Percentiles rank a stretch among this genome's conserved stretches.
phyloP scores from a whole-genome alignment of 805 yeast genomes.

The Candida sanyiensis region DNA sequence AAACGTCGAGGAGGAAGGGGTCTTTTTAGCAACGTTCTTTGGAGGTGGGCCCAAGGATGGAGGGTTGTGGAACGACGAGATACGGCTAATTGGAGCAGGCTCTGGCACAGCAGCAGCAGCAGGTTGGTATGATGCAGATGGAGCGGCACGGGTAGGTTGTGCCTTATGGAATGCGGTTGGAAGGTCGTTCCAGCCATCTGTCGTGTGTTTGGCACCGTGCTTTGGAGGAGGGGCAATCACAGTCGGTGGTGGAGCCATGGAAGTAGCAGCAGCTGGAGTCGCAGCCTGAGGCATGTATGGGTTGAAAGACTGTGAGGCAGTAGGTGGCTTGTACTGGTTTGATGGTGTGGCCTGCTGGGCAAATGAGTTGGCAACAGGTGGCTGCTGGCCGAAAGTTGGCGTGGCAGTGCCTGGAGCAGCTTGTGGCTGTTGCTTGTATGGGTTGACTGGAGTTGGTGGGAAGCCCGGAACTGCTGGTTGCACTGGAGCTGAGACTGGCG shows the following conservation, averaged over 20 bases:
- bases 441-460: slow-evolving; percentile 11
- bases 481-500: slow-evolving; percentile 13
- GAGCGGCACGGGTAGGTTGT: slow-evolving; percentile 36
- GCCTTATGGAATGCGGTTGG: slow-evolving; percentile 45
- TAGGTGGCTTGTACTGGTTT: slow-evolving; percentile 21
- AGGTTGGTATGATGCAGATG: slow-evolving; percentile 30
- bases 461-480: slow-evolving; percentile 3
- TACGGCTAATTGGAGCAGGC: slow-evolving; percentile 19
- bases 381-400: slow-evolving; percentile 5
- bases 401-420: slow-evolving; percentile 17
- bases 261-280: slow-evolving; percentile 22
- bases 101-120: slow-evolving; percentile 17
- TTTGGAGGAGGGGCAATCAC: slow-evolving; percentile 28
- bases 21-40: slow-evolving; percentile 26
- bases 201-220: slow-evolving; percentile 35
- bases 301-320: slow-evolving; percentile 17
- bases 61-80: slow-evolving; percentile 22
- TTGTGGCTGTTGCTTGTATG: slow-evolving; percentile 8
- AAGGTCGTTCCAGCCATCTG: slow-evolving; percentile 70
- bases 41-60: slow-evolving; percentile 33
- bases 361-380: background rate
- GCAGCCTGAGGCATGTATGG: slow-evolving; percentile 26
- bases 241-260: slow-evolving; percentile 24
- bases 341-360: slow-evolving; percentile 10
- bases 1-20: slow-evolving; percentile 11